A percentile compares a stretch with the other conserved stretches of the same genome.
phyloP scores from a whole-genome alignment of 2,329 filamentous ascomycete species.

The Fusarium gaditjirri region DNA sequence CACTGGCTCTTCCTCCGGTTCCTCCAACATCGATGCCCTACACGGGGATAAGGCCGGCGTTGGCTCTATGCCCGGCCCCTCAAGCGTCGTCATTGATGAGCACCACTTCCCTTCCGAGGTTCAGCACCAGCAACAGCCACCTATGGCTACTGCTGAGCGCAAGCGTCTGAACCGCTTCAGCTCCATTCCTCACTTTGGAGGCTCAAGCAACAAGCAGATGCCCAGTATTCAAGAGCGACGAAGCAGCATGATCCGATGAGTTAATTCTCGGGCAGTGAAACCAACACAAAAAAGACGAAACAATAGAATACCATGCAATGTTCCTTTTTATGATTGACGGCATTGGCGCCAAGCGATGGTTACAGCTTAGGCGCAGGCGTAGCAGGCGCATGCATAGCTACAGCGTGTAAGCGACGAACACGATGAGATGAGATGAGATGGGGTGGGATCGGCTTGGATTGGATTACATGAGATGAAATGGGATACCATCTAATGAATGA shows the following conservation, averaged over 20 bases:
- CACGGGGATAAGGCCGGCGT: constrained; percentile 49
- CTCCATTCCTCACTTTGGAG: constrained; percentile 65
- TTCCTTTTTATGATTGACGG: constrained; percentile 41
- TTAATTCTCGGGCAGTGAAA: constrained; percentile 9
- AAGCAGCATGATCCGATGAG: constrained; percentile 53
- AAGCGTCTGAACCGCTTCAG: constrained; percentile 66
- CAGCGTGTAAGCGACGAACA: constrained; percentile 35
- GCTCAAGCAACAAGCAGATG: constrained; percentile 50
- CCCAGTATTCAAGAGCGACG: constrained; percentile 54
- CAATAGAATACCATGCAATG: constrained; percentile 24
- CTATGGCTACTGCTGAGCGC: constrained; percentile 46
- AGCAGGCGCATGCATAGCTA: constrained; percentile 28
- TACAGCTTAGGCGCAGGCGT: constrained; percentile 33
- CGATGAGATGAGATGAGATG: constrained; percentile 34
- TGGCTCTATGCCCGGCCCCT: constrained; percentile 31
- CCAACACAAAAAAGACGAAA: constrained; percentile 26
- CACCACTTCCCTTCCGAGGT: constrained; percentile 32
- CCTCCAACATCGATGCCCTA: constrained; percentile 52
- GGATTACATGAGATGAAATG: constrained; percentile 33
- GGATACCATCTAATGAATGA: constrained; percentile 31
- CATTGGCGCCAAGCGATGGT: constrained; percentile 34
- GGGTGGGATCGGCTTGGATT: constrained; percentile 34
- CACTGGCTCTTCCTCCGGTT: constrained; percentile 66
- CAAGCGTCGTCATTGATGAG: constrained; percentile 43
- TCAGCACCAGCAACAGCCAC: constrained; percentile 30